phyloP scores from a whole-genome alignment of 2,329 filamentous ascomycete species.

The Penicillium fuscoglaucum region DNA sequence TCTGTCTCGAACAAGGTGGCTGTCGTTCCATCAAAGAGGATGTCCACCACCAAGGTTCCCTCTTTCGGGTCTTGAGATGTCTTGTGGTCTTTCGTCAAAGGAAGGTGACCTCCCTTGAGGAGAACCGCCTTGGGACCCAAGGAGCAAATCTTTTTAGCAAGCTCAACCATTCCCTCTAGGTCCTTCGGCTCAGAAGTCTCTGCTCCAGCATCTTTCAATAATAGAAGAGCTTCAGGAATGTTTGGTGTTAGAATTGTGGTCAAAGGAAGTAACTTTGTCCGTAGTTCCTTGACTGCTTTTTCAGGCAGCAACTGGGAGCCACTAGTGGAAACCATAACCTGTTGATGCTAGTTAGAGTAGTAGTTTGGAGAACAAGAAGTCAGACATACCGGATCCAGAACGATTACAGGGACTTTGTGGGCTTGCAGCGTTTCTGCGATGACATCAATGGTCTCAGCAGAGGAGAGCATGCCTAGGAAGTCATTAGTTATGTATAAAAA shows the following conservation, averaged over 20 bases:
- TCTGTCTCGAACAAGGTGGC: constrained; percentile 65
- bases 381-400: constrained; percentile 70
- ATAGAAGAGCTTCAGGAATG: constrained; percentile 49
- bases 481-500: constrained; percentile 1
- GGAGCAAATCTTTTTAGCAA: constrained; percentile 65
- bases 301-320: constrained; percentile 49
- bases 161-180: constrained; percentile 65
- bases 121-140: constrained; percentile 79
- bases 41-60: constrained; percentile 69
- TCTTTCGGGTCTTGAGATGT: constrained; percentile 61
- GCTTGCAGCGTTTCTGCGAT: constrained; percentile 64
- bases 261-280: constrained; percentile 44
- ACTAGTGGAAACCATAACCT: constrained; percentile 78
- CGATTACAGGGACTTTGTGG: constrained; percentile 59
- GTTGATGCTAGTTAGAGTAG: constrained; percentile 18
- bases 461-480: constrained; percentile 74
- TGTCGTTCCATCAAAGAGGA: constrained; percentile 66
- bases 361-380: constrained; percentile 16
- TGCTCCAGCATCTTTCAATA: constrained; percentile 44
- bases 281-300: constrained; percentile 43
- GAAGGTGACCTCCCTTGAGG: constrained; percentile 88
- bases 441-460: constrained; percentile 66
- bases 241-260: constrained; percentile 51
- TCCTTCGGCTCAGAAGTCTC: constrained; percentile 51
- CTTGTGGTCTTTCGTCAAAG: constrained; percentile 64